Evolutionary conservation across 2,329 filamentous ascomycete genomes (phyloP), one percentile per base, ranked within the genome.

Genomic region (Monilinia aucupariae): DNA sequence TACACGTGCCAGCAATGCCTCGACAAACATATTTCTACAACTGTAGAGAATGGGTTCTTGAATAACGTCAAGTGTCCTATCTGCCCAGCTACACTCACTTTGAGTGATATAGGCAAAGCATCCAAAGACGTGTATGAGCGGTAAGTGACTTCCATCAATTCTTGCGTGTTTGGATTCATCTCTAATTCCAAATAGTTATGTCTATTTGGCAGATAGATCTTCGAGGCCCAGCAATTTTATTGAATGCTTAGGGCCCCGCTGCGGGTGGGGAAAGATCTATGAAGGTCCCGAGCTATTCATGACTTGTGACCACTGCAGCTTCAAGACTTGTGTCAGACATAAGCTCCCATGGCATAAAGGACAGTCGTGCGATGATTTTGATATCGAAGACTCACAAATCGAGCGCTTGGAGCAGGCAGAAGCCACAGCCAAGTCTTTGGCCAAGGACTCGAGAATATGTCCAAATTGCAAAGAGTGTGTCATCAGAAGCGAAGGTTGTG

Each of bases 321-420:
- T 66, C 58, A 54, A 63, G 39, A 71, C 64, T 12, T 70, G 69
- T 48, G 63, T 62, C 20, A 30, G 61, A 0, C 69, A 71, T 43
- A 70, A 66, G 22, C 53, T 68, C 3, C 69, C 69, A 9, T 71
- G 68, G 68, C 69, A 71, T 34, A 61, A 66, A 48, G 67, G 67
- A 4, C 43, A 51, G n/a, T 66, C 68, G 0, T 71, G 69, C 45
- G 65, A 66, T 6, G 68, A 69, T 9, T 71, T 68, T 27, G 69
- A 71, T 41, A 50, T 43, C 20, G 62, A 66, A 2, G 65, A 67
- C n/a, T 60, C 54, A 0, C 67, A 69, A 41, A 65, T 71, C 17
- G 67, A 70, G 55, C 68, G 69, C 13, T 52, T 69, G n/a, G 68
- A 69, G 53, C 58, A 67, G 15, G 68, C 64, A 17, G 68, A 69